phyloP scores from a whole-genome alignment of 495 filamentous ascomycete species.

The Filosporella fistucella region DNA sequence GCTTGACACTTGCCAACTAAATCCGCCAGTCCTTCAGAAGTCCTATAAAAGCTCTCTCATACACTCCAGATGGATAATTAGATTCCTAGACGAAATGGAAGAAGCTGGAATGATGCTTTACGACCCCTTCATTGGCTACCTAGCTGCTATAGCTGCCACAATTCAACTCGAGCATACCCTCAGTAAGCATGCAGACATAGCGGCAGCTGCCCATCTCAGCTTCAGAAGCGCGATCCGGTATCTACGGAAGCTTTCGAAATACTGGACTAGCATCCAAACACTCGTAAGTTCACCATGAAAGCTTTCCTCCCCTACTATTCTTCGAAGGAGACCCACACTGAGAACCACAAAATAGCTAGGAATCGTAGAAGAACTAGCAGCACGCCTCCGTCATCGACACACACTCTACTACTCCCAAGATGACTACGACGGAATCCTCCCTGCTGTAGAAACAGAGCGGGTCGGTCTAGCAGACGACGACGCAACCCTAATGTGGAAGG shows the following conservation, averaged over 20 bases:
- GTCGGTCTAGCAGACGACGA: conserved; percentile 6
- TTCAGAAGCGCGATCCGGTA: conserved; percentile 3
- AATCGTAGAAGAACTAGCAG: conserved; percentile 10
- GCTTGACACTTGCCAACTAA: too few species aligned
- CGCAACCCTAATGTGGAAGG: conserved; percentile 8
- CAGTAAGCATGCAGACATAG: conserved; percentile 9
- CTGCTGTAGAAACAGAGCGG: conserved; percentile 3
- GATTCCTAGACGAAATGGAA: conserved; percentile 15
- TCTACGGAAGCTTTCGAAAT: conserved; percentile 8
- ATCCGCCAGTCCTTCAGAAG: conserved; percentile 15
- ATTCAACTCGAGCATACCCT: conserved; percentile 11
- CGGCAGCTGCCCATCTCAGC: conserved; percentile 7
- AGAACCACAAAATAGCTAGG: too few species aligned
- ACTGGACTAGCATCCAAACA: conserved; percentile 7
- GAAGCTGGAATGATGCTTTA: conserved; percentile 15
- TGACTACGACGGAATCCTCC: conserved; percentile 11
- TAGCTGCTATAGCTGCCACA: conserved; percentile 7
- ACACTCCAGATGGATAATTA: conserved; percentile 12
- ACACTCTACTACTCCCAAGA: conserved; percentile 13
- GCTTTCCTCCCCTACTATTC: too few species aligned
- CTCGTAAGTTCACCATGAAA: conserved; percentile 1
- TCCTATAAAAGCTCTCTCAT: conserved; percentile 14
- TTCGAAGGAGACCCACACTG: too few species aligned
- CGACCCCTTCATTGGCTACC: conserved; percentile 12
- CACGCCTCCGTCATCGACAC: conserved; percentile 6